Evolutionary conservation across 768 basidiomycete species (phyloP).

Genomic region (Tremella yokohamensis): DNA sequence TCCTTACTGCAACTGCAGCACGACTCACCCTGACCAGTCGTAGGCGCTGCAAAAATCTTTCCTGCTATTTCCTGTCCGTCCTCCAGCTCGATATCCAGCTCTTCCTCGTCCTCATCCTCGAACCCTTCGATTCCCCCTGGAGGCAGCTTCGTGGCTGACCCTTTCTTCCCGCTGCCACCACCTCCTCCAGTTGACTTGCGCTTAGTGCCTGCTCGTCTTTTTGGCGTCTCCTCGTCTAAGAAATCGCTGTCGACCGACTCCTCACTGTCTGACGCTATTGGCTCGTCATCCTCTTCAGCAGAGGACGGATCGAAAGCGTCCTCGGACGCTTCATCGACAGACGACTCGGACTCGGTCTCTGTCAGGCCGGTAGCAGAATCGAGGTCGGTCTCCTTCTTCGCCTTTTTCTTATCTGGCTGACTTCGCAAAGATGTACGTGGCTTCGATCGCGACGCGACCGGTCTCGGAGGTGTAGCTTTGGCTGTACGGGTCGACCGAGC

Average conservation of each 20-base stretch:
- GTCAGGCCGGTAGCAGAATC: constrained; percentile 29
- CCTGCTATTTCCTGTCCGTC: constrained; percentile 55
- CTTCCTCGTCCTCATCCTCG: constrained; percentile 31
- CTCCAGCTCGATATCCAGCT: constrained; percentile 44
- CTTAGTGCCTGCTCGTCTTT: constrained; percentile 2
- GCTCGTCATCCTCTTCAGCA: constrained; percentile 25
- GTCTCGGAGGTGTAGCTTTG: constrained; percentile 7
- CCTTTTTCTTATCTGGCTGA: constrained; percentile 52
- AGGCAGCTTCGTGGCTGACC: too few relatives aligned
- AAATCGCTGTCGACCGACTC: constrained; percentile 12
- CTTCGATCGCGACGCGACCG: constrained; percentile 13
- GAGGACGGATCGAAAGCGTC: constrained; percentile 37
- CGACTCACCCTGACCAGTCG: constrained; percentile 67
- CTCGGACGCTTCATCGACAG: constrained; percentile 27
- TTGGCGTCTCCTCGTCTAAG: constrained; percentile 6
- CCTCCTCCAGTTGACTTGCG: not conserved
- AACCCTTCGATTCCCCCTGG: constrained; percentile 10
- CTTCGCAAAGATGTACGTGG: constrained; percentile 48
- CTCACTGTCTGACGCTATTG: constrained; percentile 13
- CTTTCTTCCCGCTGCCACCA: constrained; percentile 7
- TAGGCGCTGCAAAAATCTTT: constrained; percentile 73
- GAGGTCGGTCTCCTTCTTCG: constrained; percentile 53
- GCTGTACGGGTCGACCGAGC: not conserved
- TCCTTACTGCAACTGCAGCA: not conserved
- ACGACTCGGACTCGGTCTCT: constrained; percentile 16